Percentiles rank a stretch among this genome's conserved stretches.
Evolutionary conservation across 1,284 basidiomycete genomes (phyloP).

Genomic region (Ustilago esculenta): DNA sequence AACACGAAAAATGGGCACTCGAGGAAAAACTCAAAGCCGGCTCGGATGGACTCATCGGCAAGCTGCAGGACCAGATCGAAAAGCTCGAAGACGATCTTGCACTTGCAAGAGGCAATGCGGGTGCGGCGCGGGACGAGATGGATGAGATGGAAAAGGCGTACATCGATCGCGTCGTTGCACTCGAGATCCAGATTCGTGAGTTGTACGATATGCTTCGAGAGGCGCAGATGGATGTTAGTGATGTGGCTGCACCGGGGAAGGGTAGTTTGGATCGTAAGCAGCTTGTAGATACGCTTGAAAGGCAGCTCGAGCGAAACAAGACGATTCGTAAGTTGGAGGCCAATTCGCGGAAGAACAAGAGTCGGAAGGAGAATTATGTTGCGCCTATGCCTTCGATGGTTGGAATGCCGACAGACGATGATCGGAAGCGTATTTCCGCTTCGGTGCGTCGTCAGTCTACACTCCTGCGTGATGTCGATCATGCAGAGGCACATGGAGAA

Average conservation of each 20-base stretch:
- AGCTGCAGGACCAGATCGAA: constrained; percentile 78
- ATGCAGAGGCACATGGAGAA: constrained; percentile 4
- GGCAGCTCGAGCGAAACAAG: constrained; percentile 65
- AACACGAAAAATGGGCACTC: constrained; percentile 71
- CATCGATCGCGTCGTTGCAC: constrained; percentile 84
- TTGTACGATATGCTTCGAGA: constrained; percentile 83
- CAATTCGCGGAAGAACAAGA: constrained; percentile 57
- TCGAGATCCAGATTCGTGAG: constrained; percentile 92
- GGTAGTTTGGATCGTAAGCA: constrained; percentile 60
- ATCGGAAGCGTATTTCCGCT: constrained; percentile 48
- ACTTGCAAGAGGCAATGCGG: constrained; percentile 79
- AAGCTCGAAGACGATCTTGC: constrained; percentile 82
- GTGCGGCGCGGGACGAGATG: constrained; percentile 72
- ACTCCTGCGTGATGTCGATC: constrained; percentile 13
- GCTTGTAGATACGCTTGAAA: constrained; percentile 72
- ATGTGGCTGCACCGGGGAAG: constrained; percentile 49
- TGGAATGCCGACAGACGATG: constrained; percentile 31
- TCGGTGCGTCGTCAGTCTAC: constrained; percentile 48
- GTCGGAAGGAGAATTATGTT: background rate
- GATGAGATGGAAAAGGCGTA: constrained; percentile 82
- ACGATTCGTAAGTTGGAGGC: constrained; percentile 67
- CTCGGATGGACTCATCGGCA: constrained; percentile 83
- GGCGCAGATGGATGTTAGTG: constrained; percentile 76
- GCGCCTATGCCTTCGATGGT: constrained; percentile 12
- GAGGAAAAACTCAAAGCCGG: constrained; percentile 83